Evolutionary conservation across 805 yeast genomes (phyloP).

Genomic region (Priceomyces medius): DNA sequence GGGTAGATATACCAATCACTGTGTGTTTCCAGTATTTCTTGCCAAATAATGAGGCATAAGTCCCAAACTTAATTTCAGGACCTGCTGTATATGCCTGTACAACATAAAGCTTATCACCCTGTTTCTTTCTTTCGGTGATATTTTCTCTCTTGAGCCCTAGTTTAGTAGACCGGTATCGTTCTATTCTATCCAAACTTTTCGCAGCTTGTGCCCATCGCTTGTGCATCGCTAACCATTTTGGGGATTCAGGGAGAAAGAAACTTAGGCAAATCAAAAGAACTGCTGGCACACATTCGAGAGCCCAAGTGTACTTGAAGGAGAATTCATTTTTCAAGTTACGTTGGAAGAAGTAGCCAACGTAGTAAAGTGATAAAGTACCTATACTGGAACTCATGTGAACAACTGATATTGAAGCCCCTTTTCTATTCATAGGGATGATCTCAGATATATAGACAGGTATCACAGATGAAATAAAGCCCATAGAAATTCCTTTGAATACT

Average conservation of each 20-base stretch:
- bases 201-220: constrained; percentile 39
- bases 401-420: neutral
- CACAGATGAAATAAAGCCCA: constrained; percentile 31
- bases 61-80: constrained; percentile 16
- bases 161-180: constrained; percentile 6
- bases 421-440: constrained; percentile 18
- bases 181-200: constrained; percentile 16
- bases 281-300: constrained; percentile 18
- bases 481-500: constrained; percentile 28
- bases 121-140: constrained; percentile 6
- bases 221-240: constrained; percentile 28
- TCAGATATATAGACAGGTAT: constrained; percentile 35
- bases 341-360: constrained; percentile 10
- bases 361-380: neutral
- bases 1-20: constrained; percentile 37
- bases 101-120: constrained; percentile 21
- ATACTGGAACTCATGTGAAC: neutral
- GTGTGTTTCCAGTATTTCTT: constrained; percentile 33
- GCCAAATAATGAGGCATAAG: constrained; percentile 33
- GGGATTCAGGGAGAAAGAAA: constrained; percentile 30
- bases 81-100: constrained; percentile 24
- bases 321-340: constrained; percentile 6
- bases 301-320: constrained; percentile 15
- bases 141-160: constrained; percentile 8
- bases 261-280: constrained; percentile 16